Evolutionary conservation across 306 rosid genomes (phyloP), one percentile per base, ranked within the genome.

Genomic region (Crotalaria pallida): DNA sequence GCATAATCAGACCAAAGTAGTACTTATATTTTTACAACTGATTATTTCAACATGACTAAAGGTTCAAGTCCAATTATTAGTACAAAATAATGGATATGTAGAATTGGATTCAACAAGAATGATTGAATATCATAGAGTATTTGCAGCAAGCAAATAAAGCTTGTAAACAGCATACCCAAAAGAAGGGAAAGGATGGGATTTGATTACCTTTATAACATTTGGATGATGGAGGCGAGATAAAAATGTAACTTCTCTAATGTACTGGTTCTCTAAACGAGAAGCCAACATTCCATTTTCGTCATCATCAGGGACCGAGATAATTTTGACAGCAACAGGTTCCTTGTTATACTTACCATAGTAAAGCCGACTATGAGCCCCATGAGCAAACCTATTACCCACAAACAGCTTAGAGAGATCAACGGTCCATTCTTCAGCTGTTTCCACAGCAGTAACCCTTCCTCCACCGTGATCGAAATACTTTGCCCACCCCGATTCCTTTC

Each of bases 331-430:
- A 47, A 94, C 97, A 65, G 89, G 63, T 69, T 88, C 84, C 1
- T 88, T 96, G 1, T 86, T 80, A 80, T 94, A 94, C 74, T 83
- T 77, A 62, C 99, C 99, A 81, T 88, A 97, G 83, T 94, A 94
- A 50, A 94, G 97, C 43, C 96, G 80, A 61, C 99, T 94, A 73
- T 91, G 91, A 45, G 97, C 96, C 11, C 99, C 99, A 73, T 91
- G 89, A 57, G 99, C 97, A 70, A 94, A 94, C 75, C 84, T 88
- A 23, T 84, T 74, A 26, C 99, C 97, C 53, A 94, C 78, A 80
- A 86, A 89, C 80, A 94, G 79, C 84, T 87, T 80, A 2, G 96
- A 87, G 74, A 91, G 83, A 76, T 94, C 99, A 34, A 89, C 96
- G 50, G 80, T 73, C 87, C 81, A 91, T 71, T 89, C 99, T 49